Evolutionary conservation across 1,284 basidiomycete genomes (phyloP).

Genomic region (Rhodofomes roseus): DNA sequence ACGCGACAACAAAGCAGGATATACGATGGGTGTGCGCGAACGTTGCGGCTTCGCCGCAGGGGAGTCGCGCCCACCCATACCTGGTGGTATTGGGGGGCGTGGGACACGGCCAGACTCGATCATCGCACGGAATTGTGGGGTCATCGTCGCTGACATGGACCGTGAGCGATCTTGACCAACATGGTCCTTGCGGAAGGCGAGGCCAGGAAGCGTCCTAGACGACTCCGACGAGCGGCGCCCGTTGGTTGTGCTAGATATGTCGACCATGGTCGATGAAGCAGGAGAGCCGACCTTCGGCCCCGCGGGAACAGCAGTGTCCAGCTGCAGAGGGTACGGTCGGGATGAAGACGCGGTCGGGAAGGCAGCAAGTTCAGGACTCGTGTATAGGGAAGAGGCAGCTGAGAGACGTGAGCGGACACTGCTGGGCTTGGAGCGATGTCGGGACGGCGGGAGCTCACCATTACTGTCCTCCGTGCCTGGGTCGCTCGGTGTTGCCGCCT

Average conservation of each 20-base stretch:
- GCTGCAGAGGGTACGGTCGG: conserved; percentile 43
- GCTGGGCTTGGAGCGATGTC: conserved; percentile 23
- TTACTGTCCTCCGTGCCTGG: conserved; percentile 41
- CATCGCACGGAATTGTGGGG: conserved; percentile 31
- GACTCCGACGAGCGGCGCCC: conserved; percentile 56
- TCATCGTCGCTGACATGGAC: conserved; percentile 67
- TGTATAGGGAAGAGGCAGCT: conserved; percentile 18
- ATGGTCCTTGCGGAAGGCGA: conserved; percentile 50
- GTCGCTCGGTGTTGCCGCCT: conserved; percentile 35
- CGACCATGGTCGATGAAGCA: conserved; percentile 47
- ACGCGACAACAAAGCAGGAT: conserved; percentile 91
- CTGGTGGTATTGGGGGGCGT: conserved; percentile 35
- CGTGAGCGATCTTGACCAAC: conserved; percentile 63
- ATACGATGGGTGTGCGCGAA: conserved; percentile 69
- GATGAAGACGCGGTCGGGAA: conserved; percentile 15
- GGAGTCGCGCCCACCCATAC: conserved; percentile 45
- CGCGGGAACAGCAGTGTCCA: conserved; percentile 40
- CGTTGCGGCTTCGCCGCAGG: conserved; percentile 35
- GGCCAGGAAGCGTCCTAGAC: conserved; percentile 42
- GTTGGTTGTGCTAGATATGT: conserved; percentile 33
- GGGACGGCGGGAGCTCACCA: conserved; percentile 60
- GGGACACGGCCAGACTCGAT: conserved; percentile 29
- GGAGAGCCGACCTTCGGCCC: conserved; percentile 41
- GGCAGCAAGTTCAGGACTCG: conserved; percentile 19
- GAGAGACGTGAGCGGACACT: conserved; percentile 27